Conservation (phyloP, 1,284 basidiomycete species). For the Leccinum angustisporum region DNA sequence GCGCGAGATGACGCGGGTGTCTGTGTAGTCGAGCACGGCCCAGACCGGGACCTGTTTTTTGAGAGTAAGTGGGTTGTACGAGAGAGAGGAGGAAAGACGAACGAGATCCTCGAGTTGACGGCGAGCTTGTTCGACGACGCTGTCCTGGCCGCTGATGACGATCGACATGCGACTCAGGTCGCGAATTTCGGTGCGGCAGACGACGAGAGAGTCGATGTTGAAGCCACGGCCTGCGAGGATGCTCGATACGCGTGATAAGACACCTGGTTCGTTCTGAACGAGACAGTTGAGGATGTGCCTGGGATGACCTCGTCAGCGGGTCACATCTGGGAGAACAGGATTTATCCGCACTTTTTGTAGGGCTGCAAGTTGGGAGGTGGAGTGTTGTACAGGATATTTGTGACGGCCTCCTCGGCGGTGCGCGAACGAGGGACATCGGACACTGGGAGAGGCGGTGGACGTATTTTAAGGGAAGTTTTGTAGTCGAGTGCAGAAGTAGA, state of each 20-base stretch:
- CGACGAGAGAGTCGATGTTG: slow-evolving; percentile 99
- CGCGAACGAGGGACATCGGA: slow-evolving; percentile 74
- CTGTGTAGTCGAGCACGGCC: slow-evolving; percentile 95
- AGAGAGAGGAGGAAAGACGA: slow-evolving; percentile 32
- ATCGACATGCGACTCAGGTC: slow-evolving; percentile 99
- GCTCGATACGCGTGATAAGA: slow-evolving; percentile 95
- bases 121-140: slow-evolving; percentile 95
- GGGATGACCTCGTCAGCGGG: slow-evolving; percentile 4
- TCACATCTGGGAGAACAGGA: neutral
- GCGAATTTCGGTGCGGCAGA: slow-evolving; percentile 96
- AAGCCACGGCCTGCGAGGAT: slow-evolving; percentile 97
- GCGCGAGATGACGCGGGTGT: slow-evolving; percentile 85
- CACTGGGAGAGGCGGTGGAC: slow-evolving; percentile 76
- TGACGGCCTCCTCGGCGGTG: slow-evolving; percentile 91
- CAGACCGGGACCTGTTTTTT: slow-evolving; percentile 93
- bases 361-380: slow-evolving; percentile 91
- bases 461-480: slow-evolving; percentile 72
- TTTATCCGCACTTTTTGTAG: slow-evolving; percentile 75
- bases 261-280: slow-evolving; percentile 99
- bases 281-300: slow-evolving; percentile 97
- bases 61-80: neutral
- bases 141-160: slow-evolving; percentile 94
- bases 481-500: slow-evolving; percentile 95
- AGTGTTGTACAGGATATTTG: slow-evolving; percentile 95
- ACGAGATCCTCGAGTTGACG: slow-evolving; percentile 93